A percentile compares a stretch with the other conserved stretches of the same genome.
These are phyloP conservation scores for Brasilioporus rufonigricans DNA, from an alignment of 768 basidiomycete genomes.

Conservation along the genomic window DNA sequence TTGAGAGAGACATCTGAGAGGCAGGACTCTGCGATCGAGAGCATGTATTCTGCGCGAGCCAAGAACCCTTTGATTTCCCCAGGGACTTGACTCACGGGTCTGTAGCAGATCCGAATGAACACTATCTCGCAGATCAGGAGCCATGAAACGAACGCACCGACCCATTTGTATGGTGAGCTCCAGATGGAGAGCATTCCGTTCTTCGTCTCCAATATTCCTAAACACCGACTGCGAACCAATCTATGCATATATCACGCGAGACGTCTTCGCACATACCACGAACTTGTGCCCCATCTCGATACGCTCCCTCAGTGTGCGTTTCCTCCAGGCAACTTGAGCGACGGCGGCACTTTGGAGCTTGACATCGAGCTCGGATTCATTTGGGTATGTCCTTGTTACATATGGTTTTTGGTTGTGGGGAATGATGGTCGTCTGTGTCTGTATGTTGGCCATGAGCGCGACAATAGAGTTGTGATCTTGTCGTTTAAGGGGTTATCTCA, in stretches of 20 bases:
- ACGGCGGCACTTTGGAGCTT: slow-evolving; percentile 52
- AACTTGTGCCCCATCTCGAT: slow-evolving; percentile 72
- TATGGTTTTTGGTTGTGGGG: slow-evolving; percentile 73
- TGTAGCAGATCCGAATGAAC: slow-evolving; percentile 31
- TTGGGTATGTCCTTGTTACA: slow-evolving; percentile 60
- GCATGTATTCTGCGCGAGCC: slow-evolving; percentile 80
- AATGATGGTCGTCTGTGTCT: slow-evolving; percentile 74
- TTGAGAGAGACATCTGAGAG: slow-evolving; percentile 73
- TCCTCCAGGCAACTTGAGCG: slow-evolving; percentile 77
- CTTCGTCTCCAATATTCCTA: slow-evolving; percentile 42
- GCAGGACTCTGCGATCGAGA: slow-evolving; percentile 73
- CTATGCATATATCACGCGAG: not conserved
- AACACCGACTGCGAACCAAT: slow-evolving; percentile 44
- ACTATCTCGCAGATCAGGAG: not conserved
- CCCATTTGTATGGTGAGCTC: slow-evolving; percentile 93
- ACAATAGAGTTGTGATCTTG: not conserved
- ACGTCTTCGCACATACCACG: slow-evolving; percentile 45
- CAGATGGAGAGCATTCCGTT: slow-evolving; percentile 46
- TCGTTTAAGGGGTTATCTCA: not conserved
- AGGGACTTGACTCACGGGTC: slow-evolving; percentile 73
- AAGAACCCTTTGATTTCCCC: slow-evolving; percentile 83
- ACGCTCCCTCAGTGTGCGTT: slow-evolving; percentile 55
- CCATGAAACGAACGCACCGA: slow-evolving; percentile 48
- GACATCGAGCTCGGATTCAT: slow-evolving; percentile 55
- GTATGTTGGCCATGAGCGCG: slow-evolving; percentile 20